phyloP scores from a whole-genome alignment of 257 asterid species.

The Petrea volubilis region DNA sequence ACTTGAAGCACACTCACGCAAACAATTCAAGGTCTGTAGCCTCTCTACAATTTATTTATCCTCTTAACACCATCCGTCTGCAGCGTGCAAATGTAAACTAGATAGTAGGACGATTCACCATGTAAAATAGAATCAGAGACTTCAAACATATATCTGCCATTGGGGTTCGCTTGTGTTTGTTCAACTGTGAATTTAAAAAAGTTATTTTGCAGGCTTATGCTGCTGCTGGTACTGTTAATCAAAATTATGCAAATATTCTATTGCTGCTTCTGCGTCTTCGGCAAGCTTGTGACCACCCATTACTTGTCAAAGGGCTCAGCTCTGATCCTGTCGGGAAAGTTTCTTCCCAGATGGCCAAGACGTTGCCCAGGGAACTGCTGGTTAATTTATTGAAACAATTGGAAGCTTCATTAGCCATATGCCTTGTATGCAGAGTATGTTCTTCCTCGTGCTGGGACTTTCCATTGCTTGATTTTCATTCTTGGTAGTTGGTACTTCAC shows the following conservation, averaged over 20 bases:
- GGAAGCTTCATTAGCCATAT: constrained; percentile 74
- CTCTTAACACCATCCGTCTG: neutral
- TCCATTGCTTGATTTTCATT: constrained; percentile 15
- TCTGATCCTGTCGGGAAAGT: constrained; percentile 60
- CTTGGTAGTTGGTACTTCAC: no score
- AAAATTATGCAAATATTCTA: constrained; percentile 92
- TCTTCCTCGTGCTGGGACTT: constrained; percentile 17
- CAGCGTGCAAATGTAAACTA: constrained; percentile 11
- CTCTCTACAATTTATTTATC: constrained; percentile 2
- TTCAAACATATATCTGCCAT: constrained; percentile 7
- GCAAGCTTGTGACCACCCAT: constrained; percentile 99
- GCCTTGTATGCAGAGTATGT: constrained; percentile 77
- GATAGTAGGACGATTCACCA: no score
- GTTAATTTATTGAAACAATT: constrained; percentile 55
- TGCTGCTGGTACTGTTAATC: constrained; percentile 96
- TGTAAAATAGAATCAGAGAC: constrained; percentile 11
- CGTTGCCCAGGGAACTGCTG: constrained; percentile 60
- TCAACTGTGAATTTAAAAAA: constrained; percentile 3
- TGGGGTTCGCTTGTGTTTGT: constrained; percentile 13
- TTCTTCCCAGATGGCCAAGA: constrained; percentile 68
- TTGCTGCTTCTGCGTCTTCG: constrained; percentile 97
- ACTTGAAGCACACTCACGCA: constrained; percentile 82
- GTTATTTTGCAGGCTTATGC: constrained; percentile 79
- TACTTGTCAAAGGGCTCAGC: constrained; percentile 80
- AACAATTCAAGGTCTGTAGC: constrained; percentile 79